Percentiles rank a stretch among this genome's conserved stretches.
Conservation (phyloP, 306 rosid species). For the Leucaena leucocephala region DNA sequence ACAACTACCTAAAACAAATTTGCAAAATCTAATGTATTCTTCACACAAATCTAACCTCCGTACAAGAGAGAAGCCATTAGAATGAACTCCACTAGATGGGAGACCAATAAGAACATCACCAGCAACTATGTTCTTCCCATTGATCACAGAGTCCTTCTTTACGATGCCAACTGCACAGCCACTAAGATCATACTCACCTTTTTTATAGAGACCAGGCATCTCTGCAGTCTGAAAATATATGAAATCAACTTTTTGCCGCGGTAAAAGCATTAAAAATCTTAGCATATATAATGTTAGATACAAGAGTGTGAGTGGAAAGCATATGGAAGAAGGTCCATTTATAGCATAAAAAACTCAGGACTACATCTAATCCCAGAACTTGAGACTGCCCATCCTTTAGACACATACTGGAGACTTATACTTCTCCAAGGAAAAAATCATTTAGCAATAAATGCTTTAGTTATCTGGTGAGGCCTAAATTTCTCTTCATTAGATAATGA, state of each 20-base stretch:
- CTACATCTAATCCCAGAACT: not conserved
- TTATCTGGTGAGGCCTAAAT: not conserved
- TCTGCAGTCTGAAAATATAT: slow-evolving; percentile 77
- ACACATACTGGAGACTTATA: not conserved
- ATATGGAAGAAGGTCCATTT: not conserved
- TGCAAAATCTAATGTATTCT: slow-evolving; percentile 13
- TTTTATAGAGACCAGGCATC: slow-evolving; percentile 90
- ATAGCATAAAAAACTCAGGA: not conserved
- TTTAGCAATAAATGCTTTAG: not conserved
- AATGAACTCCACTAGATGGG: not conserved
- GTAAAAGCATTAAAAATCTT: slow-evolving; percentile 9
- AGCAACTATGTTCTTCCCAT: slow-evolving; percentile 22
- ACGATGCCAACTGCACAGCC: slow-evolving; percentile 93
- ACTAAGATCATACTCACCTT: slow-evolving; percentile 91
- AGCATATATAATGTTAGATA: not conserved
- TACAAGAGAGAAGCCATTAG: slow-evolving; percentile 87
- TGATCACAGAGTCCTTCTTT: slow-evolving; percentile 68
- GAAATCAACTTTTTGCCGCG: slow-evolving; percentile 17
- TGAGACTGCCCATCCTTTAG: not conserved
- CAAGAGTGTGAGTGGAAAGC: not conserved
- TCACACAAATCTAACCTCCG: slow-evolving; percentile 58
- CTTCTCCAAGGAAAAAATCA: not conserved
- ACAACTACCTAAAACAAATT: not conserved
- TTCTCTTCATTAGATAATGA: not conserved
- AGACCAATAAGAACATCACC: not conserved